These are phyloP conservation scores for Misopates orontium DNA, from an alignment of 257 asterid species.

Conservation along the genomic window DNA sequence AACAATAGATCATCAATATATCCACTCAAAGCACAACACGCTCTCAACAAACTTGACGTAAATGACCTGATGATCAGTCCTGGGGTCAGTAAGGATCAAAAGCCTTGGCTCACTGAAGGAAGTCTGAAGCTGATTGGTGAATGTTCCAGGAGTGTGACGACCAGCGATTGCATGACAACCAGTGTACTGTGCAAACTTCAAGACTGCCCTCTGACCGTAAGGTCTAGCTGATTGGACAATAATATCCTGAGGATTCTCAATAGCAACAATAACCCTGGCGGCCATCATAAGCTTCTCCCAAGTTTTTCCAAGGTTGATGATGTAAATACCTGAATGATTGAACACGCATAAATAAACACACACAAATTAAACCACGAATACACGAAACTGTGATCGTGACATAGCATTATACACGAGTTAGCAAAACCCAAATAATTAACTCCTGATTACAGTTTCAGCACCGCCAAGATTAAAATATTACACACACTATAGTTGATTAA, in stretches of 20 bases:
- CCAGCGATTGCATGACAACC: constrained; percentile 47
- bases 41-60: background rate
- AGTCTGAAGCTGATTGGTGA: constrained; percentile 47
- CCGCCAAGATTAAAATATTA: no score
- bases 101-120: constrained; percentile 49
- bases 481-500: no score
- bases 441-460: no score
- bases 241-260: constrained; percentile 51
- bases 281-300: constrained; percentile 56
- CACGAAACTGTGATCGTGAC: no score
- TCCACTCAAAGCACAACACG: no score
- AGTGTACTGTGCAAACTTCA: constrained; percentile 51
- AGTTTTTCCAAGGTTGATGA: constrained; percentile 45
- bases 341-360: background rate
- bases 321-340: constrained; percentile 37
- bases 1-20: no score
- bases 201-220: constrained; percentile 51
- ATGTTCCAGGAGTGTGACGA: constrained; percentile 51
- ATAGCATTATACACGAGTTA: no score
- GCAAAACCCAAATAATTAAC: no score
- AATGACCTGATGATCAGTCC: constrained; percentile 45
- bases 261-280: constrained; percentile 46
- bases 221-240: constrained; percentile 54
- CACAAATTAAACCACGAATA: background rate
- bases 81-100: constrained; percentile 43